phyloP scores from a whole-genome alignment of 768 basidiomycete species.

The Podaxis sp. region DNA sequence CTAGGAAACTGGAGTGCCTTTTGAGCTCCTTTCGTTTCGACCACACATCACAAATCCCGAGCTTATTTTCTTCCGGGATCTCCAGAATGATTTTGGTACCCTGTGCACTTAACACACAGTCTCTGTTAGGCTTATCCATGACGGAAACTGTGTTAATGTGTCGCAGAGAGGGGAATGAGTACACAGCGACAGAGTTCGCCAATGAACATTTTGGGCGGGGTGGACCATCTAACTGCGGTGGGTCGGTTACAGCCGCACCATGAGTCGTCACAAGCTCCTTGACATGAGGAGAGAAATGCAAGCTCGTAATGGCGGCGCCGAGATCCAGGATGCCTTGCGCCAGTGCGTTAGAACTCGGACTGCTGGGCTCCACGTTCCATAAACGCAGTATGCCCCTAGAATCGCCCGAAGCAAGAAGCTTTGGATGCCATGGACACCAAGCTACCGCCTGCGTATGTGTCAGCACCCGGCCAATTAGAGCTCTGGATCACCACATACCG shows the following conservation, averaged over 20 bases:
- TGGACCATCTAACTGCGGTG: constrained; percentile 7
- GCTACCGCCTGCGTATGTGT: constrained; percentile 61
- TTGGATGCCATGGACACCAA: constrained; percentile 89
- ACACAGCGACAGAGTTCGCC: constrained; percentile 44
- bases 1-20: constrained; percentile 31
- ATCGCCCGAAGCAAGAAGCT: constrained; percentile 78
- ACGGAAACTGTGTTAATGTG: constrained; percentile 44
- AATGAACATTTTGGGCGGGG: constrained; percentile 22
- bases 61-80: constrained; percentile 26
- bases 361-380: constrained; percentile 51
- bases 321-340: constrained; percentile 46
- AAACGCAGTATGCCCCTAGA: constrained; percentile 52
- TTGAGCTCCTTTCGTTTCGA: constrained; percentile 31
- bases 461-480: constrained; percentile 2
- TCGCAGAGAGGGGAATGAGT: constrained; percentile 60
- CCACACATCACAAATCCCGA: constrained; percentile 31
- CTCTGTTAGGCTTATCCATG: constrained; percentile 55
- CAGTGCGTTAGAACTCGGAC: constrained; percentile 33
- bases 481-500: constrained; percentile 6
- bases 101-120: constrained; percentile 43
- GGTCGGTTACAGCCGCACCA: constrained; percentile 30
- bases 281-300: constrained; percentile 76
- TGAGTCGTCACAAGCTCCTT: constrained; percentile 88
- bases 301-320: constrained; percentile 62
- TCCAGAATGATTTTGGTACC: constrained; percentile 28